Base-by-base conservation (phyloP, 768 basidiomycete genomes). In the Suillus alpinus region DNA sequence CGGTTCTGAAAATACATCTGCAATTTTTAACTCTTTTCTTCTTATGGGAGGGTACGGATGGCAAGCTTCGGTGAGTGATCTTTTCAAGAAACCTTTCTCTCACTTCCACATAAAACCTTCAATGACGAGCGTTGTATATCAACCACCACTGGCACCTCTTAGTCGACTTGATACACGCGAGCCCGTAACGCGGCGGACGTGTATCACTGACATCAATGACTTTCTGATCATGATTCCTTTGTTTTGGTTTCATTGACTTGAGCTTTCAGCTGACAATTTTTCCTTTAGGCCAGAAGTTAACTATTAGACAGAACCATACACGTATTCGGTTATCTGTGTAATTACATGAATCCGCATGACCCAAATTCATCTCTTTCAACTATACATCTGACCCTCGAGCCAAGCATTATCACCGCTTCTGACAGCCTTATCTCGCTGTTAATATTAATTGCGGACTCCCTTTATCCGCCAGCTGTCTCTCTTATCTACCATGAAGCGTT, bases 121-220 rank as follows among this genome's bases (percentile, higher is more conserved):
- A 65, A 82, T 84, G 91, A 92, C 83, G 91, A 92, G 91, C 83
- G 89, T 92, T 90, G 89, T 83, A 80, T 71, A 69, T 76, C 87
- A 84, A 81, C 81, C 80, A 75, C 69, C 58, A 83, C 84, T 92
- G 90, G 91, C 89, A 91, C 90, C 91, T 92, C 90, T 91, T 92
- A 92, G 90, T 91, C 86, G 88, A 92, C 83, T 71, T 86, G 84
- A 73, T 78, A 67, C 79, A 72, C 73, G 71, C 59, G 65, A 64
- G 60, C 65, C 65, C 46, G 70, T 70, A 67, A 68, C 63, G 69
- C 10, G 62, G 69, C 75, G 69, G 68, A 74, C 76, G 77, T 76
- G 82, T 73, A 76, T 85, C 83, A 85, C 83, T 91, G 90, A 91
- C 90, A 91, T 92, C 72, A 86, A 86, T 85, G 78, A 77, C 77